A percentile compares a stretch with the other conserved stretches of the same genome.
Evolutionary conservation across 129 eudicot species (phyloP).

Genomic region (Saposhnikovia divaricata): DNA sequence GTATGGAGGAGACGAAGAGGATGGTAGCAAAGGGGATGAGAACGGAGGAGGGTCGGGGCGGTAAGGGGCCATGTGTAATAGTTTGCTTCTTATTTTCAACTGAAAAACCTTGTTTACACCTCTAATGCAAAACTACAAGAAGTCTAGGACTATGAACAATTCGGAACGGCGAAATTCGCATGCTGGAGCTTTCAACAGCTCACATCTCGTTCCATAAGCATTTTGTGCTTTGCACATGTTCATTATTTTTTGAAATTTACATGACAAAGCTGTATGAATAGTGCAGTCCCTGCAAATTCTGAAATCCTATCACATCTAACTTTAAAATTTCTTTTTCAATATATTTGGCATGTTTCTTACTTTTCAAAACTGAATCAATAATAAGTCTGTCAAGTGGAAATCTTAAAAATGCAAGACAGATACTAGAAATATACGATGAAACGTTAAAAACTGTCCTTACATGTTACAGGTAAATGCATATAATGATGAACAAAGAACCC

Average conservation of each 20-base stretch:
- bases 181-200: background rate
- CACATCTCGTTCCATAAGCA: background rate
- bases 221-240: background rate
- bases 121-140: background rate
- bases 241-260: background rate
- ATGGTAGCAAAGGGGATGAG: too few relatives aligned
- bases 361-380: background rate
- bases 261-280: background rate
- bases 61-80: background rate
- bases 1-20: too few relatives aligned
- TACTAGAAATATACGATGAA: conserved; percentile 13
- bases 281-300: background rate
- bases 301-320: background rate
- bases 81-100: background rate
- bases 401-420: background rate
- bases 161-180: background rate
- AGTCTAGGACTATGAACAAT: background rate
- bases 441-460: conserved; percentile 19
- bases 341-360: background rate
- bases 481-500: background rate
- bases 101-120: background rate
- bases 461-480: conserved; percentile 21
- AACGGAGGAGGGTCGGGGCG: too few relatives aligned
- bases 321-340: background rate
- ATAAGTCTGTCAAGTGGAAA: background rate